Base-by-base conservation (phyloP, 495 filamentous ascomycete species). In the Alectoria sarmentosa region DNA sequence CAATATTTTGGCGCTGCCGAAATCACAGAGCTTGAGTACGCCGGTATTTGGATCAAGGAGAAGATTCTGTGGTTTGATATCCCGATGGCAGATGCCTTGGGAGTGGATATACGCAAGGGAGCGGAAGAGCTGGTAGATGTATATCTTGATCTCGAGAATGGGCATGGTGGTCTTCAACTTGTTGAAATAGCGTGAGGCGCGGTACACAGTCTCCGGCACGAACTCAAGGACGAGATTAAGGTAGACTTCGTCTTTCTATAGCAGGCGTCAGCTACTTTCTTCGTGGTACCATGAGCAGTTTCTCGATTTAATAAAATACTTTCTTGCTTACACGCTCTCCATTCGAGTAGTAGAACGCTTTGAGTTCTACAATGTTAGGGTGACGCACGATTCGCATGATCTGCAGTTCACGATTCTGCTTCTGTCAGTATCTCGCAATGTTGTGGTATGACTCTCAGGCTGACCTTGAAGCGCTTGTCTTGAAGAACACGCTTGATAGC, bases 161-260 rank as follows among this genome's bases (percentile, higher is more conserved):
- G 94, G 94, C 94, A 99, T 99, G 21, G 95, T 97, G 9, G 94
- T 96, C 84, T 99, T 99, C 85, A 98, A 85, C 80, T 98, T 99
- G 81, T 96, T 97, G 83, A 98, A 99, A 78, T 96, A 97, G 58
- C 94, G 84, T 52, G 94, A 98, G n/a, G 94, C 95, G 64, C 95
- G 86, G 75, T 98, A 99, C 42, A 99, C 95, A 0, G 94, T 98
- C 79, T 98, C 94, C 14, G 95, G 95, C 58, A 99, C 95, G 73
- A 91, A 99, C 75, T 99, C 94, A 71, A 98, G 88, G 56, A 99
- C 92, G 48, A 99, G 83, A 73, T 99, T 99, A 58, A 99, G 86
- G 76, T 98, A 99, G 17, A 99, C 95, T 80, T 99, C 94, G 74
- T 99, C 95, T 82, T 98, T 96, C 92, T 98, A 69, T 61, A 61